Conservation (phyloP, 441 rosid genomes). For the Biscutella laevigata region DNA sequence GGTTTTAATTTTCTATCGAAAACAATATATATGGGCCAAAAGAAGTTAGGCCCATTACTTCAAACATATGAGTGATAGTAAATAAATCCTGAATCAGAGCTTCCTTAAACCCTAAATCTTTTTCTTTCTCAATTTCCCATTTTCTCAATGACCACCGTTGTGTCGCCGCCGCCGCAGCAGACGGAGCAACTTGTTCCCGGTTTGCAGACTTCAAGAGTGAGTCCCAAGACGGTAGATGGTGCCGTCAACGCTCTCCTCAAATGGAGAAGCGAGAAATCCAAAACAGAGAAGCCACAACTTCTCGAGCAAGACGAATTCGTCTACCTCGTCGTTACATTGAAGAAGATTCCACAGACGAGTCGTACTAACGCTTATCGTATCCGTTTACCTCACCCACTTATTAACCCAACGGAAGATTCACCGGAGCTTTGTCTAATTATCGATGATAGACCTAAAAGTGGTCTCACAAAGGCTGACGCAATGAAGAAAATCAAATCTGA, state of each 20-base stretch:
- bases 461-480: conserved; percentile 54
- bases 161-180: conserved; percentile 12
- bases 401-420: conserved; percentile 29
- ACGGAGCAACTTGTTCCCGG: conserved; percentile 1
- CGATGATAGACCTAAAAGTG: conserved; percentile 70
- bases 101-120: background rate
- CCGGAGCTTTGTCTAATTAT: conserved; percentile 69
- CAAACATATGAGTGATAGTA: background rate
- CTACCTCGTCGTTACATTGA: conserved; percentile 54
- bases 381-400: conserved; percentile 49
- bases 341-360: conserved; percentile 58
- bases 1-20: too few species aligned
- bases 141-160: conserved; percentile 15
- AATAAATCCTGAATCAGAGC: conserved; percentile 4
- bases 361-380: conserved; percentile 58
- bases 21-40: too few species aligned
- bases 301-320: conserved; percentile 71
- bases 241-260: conserved; percentile 52
- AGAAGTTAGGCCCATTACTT: conserved; percentile 9
- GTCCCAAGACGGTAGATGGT: conserved; percentile 31
- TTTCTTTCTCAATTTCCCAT: background rate
- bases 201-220: conserved; percentile 24
- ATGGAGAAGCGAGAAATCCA: conserved; percentile 47
- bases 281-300: conserved; percentile 54
- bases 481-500: conserved; percentile 67